These are phyloP conservation scores for Ustilago lituana DNA, from an alignment of 1,284 basidiomycete genomes.

Conservation along the genomic window DNA sequence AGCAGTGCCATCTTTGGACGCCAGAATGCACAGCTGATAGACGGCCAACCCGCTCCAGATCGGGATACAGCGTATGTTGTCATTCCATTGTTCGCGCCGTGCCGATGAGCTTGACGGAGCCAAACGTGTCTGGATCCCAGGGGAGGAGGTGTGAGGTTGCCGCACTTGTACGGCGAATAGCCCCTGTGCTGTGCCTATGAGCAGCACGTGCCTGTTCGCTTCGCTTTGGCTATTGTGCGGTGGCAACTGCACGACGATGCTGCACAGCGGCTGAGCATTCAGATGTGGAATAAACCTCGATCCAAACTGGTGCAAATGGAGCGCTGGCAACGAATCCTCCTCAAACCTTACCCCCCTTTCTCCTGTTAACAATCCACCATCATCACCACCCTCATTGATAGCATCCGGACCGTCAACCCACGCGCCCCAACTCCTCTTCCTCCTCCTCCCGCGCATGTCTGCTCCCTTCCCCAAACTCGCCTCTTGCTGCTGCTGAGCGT, in stretches of 20 bases:
- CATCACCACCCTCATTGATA: slow-evolving; percentile 29
- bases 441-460: neutral
- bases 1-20: slow-evolving; percentile 10
- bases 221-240: neutral
- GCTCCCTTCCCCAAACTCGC: too few relatives aligned
- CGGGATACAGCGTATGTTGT: slow-evolving; percentile 40
- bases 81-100: slow-evolving; percentile 33
- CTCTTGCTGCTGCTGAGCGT: neutral
- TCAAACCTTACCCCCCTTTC: too few relatives aligned
- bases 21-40: slow-evolving; percentile 50
- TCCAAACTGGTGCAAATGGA: slow-evolving; percentile 46
- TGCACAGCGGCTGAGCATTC: slow-evolving; percentile 50
- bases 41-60: slow-evolving; percentile 52
- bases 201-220: slow-evolving; percentile 17
- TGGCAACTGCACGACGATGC: slow-evolving; percentile 37
- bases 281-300: slow-evolving; percentile 56
- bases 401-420: slow-evolving; percentile 46
- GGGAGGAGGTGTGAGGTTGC: neutral
- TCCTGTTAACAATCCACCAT: too few relatives aligned
- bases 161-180: slow-evolving; percentile 41
- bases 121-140: neutral
- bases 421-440: slow-evolving; percentile 51
- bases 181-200: slow-evolving; percentile 45
- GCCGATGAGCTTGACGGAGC: neutral
- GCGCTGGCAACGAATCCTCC: slow-evolving; percentile 27